These are phyloP conservation scores for Phytophthora colocasiae DNA, from an alignment of 352 stramenopile genomes.

Conservation along the genomic window DNA sequence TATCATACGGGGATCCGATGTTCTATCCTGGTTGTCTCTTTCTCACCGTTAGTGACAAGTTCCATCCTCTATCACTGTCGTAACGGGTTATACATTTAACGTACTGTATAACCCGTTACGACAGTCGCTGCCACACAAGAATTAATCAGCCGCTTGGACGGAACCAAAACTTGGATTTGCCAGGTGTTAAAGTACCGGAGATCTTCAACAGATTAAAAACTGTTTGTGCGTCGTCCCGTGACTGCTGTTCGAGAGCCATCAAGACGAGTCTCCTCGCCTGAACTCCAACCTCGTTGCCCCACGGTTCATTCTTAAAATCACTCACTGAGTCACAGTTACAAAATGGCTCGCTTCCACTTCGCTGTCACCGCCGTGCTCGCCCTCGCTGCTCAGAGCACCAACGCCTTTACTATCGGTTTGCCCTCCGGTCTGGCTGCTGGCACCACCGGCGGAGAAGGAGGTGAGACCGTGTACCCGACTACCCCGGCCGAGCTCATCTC, in stretches of 20 bases:
- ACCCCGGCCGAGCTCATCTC: slow-evolving; percentile 34
- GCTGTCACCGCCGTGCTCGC: slow-evolving; percentile 7
- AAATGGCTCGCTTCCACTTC: slow-evolving; percentile 25
- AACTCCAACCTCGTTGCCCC: not conserved
- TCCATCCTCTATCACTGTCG: too few species aligned
- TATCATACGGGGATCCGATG: too few species aligned
- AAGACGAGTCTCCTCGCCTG: not conserved
- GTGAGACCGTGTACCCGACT: slow-evolving; percentile 34
- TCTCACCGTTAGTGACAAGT: too few species aligned
- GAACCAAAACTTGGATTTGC: slow-evolving; percentile 25
- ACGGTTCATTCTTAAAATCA: slow-evolving; percentile 27
- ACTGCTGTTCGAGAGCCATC: slow-evolving; percentile 11
- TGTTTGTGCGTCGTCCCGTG: not conserved
- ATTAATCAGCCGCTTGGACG: slow-evolving; percentile 20
- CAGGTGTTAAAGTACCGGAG: slow-evolving; percentile 11
- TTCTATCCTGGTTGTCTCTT: too few species aligned
- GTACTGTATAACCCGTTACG: not conserved
- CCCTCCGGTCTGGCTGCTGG: slow-evolving; percentile 35
- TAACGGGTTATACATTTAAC: too few species aligned
- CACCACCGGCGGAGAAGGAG: slow-evolving; percentile 39
- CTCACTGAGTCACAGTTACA: slow-evolving; percentile 2
- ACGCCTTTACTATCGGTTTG: slow-evolving; percentile 26
- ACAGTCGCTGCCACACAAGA: slow-evolving; percentile 8
- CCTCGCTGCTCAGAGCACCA: slow-evolving; percentile 12
- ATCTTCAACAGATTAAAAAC: slow-evolving; percentile 4